Percentiles rank a stretch among this genome's conserved stretches.
These are phyloP conservation scores for Neltuma alba DNA, from an alignment of 306 rosid species.

Conservation along the genomic window DNA sequence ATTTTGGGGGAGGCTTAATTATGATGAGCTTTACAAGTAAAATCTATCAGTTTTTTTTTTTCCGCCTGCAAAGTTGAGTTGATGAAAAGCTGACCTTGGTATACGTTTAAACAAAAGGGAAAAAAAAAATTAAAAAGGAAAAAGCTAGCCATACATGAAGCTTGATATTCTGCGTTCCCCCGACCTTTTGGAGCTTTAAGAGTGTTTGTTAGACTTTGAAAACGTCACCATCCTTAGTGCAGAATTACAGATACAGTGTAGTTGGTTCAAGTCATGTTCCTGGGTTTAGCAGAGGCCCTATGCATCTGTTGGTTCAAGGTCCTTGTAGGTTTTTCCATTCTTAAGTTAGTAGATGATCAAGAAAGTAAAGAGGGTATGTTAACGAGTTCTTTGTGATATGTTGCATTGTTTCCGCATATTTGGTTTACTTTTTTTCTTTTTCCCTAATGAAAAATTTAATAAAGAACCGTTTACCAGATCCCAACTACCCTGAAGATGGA, in stretches of 20 bases:
- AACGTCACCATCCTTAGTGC: not conserved
- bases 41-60: not conserved
- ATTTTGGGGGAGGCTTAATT: not conserved
- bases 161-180: not conserved
- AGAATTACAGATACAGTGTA: not conserved
- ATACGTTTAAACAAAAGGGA: too few relatives aligned
- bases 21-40: not conserved
- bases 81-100: not conserved
- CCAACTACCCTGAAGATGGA: constrained; percentile 78
- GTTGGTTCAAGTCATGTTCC: not conserved
- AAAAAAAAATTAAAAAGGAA: not conserved
- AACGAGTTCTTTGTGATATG: constrained; percentile 8
- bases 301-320: not conserved
- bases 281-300: not conserved
- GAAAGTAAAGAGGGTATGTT: not conserved
- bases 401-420: constrained; percentile 14
- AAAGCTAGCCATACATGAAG: not conserved
- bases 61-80: not conserved
- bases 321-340: not conserved
- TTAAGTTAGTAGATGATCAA: not conserved
- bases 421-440: not conserved
- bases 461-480: constrained; percentile 50
- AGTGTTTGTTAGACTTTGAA: not conserved
- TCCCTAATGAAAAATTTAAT: not conserved
- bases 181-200: not conserved